Evolutionary conservation across 768 basidiomycete genomes (phyloP).

Genomic region (Rhodotorula taiwanensis): DNA sequence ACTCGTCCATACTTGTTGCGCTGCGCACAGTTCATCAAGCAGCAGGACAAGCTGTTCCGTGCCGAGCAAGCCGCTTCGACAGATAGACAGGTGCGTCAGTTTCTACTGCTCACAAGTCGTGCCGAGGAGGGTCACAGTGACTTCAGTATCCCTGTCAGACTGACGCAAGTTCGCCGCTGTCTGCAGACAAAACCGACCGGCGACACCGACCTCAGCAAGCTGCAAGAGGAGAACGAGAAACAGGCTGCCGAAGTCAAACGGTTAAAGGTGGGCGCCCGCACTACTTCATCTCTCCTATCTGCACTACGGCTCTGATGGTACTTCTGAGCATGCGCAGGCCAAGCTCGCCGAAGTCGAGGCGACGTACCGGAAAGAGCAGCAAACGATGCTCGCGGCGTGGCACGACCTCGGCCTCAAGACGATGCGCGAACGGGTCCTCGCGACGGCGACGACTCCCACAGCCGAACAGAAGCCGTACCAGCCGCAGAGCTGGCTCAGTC

Average conservation of each 20-base stretch:
- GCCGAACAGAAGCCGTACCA: slow-evolving; percentile 16
- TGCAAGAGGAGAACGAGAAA: slow-evolving; percentile 58
- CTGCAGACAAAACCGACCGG: too few relatives aligned
- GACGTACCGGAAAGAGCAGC: slow-evolving; percentile 68
- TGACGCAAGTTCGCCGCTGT: too few relatives aligned
- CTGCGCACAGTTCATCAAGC: slow-evolving; percentile 69
- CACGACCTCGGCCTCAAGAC: slow-evolving; percentile 58
- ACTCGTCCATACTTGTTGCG: neutral
- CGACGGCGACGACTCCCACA: neutral
- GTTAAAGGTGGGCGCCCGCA: slow-evolving; percentile 43
- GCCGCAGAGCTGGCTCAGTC: slow-evolving; percentile 31
- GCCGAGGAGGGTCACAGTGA: too few relatives aligned
- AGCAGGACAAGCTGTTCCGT: slow-evolving; percentile 81
- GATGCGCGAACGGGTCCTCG: slow-evolving; percentile 20
- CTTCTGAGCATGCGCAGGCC: neutral
- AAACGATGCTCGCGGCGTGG: slow-evolving; percentile 69
- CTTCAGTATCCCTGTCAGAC: too few relatives aligned
- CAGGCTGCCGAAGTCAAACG: slow-evolving; percentile 56
- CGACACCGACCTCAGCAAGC: slow-evolving; percentile 72
- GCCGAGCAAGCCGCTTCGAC: slow-evolving; percentile 53
- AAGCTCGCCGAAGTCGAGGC: slow-evolving; percentile 52
- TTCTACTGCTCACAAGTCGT: neutral
- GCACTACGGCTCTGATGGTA: neutral
- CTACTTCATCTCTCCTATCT: neutral
- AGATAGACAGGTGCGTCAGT: neutral